Conservation (phyloP, 2,329 filamentous ascomycete genomes). For the Alternaria alternata region DNA sequence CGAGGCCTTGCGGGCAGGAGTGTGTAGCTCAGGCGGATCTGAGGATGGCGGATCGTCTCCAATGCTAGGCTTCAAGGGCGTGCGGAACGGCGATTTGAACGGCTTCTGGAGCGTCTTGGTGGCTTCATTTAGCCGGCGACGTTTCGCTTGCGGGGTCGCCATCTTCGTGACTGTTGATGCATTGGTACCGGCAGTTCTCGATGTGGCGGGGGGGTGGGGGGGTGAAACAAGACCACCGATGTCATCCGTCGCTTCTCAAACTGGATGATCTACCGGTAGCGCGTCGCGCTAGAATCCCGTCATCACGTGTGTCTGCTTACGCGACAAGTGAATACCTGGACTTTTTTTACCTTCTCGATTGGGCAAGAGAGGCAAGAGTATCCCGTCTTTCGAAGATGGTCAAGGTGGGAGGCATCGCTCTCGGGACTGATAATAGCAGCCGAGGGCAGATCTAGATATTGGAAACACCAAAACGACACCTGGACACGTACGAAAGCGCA, state of each 20-base stretch:
- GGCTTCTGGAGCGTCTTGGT: slow-evolving; percentile 70
- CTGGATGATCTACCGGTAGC: background rate
- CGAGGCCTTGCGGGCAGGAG: background rate
- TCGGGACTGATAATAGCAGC: background rate
- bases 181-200: slow-evolving; percentile 16
- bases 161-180: slow-evolving; percentile 41
- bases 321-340: background rate
- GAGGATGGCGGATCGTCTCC: slow-evolving; percentile 37
- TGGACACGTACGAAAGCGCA: background rate
- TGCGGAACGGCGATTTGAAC: slow-evolving; percentile 74
- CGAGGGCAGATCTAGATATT: background rate
- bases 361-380: background rate
- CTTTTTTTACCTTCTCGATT: background rate
- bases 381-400: background rate
- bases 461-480: background rate
- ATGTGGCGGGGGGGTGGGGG: background rate
- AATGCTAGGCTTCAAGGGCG: slow-evolving; percentile 45
- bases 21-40: slow-evolving; percentile 30
- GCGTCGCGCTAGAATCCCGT: slow-evolving; percentile 10
- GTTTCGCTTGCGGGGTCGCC: slow-evolving; percentile 65
- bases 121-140: slow-evolving; percentile 68
- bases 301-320: slow-evolving; percentile 12
- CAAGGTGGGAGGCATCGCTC: too few species aligned
- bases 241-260: slow-evolving; percentile 11
- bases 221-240: background rate